Evolutionary conservation across 2,329 filamentous ascomycete genomes (phyloP).

Genomic region (Chaetomium strumarium): DNA sequence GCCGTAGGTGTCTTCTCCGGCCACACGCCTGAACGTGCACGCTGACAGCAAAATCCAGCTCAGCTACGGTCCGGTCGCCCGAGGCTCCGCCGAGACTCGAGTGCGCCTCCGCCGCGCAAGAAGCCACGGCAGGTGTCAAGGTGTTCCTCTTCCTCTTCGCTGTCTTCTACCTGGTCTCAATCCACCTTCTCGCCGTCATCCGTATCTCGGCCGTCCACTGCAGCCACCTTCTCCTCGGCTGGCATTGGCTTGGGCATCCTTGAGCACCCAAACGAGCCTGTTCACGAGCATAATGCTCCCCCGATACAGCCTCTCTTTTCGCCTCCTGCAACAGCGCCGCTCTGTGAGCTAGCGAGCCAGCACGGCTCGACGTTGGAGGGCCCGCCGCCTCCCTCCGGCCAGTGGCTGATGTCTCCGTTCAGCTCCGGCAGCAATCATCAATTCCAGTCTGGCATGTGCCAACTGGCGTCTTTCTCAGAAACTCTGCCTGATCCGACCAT

Average conservation of each 20-base stretch:
- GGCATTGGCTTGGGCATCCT: neutral
- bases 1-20: constrained; percentile 8
- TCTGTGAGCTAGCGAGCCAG: neutral
- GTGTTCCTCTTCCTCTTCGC: constrained; percentile 9
- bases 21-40: no score
- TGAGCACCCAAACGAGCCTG: neutral
- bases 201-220: neutral
- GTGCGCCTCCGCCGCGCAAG: constrained; percentile 5
- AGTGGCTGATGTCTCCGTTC: constrained; percentile 7
- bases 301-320: neutral
- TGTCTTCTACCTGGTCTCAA: constrained; percentile 1
- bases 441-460: neutral
- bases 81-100: constrained; percentile 8
- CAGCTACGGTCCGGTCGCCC: constrained; percentile 20
- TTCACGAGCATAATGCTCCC: neutral
- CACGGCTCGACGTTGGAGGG: neutral
- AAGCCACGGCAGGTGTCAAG: constrained; percentile 9
- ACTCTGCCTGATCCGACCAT: neutral
- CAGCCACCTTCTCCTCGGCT: neutral
- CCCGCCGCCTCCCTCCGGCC: neutral
- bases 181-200: constrained; percentile 5
- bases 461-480: neutral
- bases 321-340: neutral
- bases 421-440: neutral
- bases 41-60: constrained; percentile 9